Evolutionary conservation across 768 basidiomycete species (phyloP), one percentile per base, ranked within the genome.

Genomic region (Imleria badia): DNA sequence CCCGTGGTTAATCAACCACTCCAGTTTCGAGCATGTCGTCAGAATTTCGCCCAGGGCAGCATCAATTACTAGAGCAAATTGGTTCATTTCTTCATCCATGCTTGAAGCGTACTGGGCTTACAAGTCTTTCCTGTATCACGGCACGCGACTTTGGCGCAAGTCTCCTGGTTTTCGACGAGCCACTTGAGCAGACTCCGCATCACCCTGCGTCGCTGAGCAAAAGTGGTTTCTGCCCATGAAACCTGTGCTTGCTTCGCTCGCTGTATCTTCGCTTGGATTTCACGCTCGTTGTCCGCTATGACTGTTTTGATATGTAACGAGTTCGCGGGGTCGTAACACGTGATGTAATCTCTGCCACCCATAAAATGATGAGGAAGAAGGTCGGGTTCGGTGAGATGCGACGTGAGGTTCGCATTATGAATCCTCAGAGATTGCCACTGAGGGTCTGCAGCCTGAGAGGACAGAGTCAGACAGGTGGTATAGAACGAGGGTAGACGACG

Each of bases 61-160:
- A 63, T 98, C 96, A 55, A 98, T 79, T 69, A 95, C 95, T 97
- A 48, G 23, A 55, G 13, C 5, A 34, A 52, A 50, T 11, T 14
- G 22, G n/a, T 48, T 58, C 35, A 56, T 42, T 45, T 41, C 51
- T 45, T 5, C 22, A 1, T 26, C 39, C 39, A 23, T 39, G 38
- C 17, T 31, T 45, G 30, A 45, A 52, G 29, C 0, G 6, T 12
- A 3, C 13, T 39, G 42, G 30, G 80, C 89, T 70, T 63, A 91
- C 91, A 74, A 26, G 95, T 98, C 79, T 98, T 99, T 39, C 96
- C 96, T 0, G 93, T 93, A 71, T 99, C 96, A 31, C 96, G 79
- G 67, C 91, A 93, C 22, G 92, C 92, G 26, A 96, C 89, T 39
- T 87, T 79, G 31, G 92, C 92, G 58, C 94, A 91, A 22, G 76